A percentile compares a stretch with the other conserved stretches of the same genome.
Evolutionary conservation across 2,329 filamentous ascomycete genomes (phyloP).

Genomic region (Fonsecaea multimorphosa): DNA sequence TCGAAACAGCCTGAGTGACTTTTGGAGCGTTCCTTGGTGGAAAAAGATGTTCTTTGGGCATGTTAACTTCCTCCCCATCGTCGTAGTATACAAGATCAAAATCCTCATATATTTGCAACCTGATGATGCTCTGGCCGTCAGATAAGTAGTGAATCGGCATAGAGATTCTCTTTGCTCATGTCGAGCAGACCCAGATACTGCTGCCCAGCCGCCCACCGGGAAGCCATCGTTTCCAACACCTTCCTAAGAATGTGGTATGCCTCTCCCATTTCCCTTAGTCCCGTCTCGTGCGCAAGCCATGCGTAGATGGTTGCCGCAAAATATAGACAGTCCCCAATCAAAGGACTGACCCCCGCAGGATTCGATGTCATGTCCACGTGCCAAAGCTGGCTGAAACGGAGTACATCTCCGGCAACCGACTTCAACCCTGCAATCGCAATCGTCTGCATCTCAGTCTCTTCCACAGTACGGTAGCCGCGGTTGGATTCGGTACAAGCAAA

Average conservation of each 20-base stretch:
- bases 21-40: too few relatives aligned
- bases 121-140: background rate
- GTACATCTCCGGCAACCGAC: slow-evolving; percentile 32
- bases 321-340: slow-evolving; percentile 45
- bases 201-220: slow-evolving; percentile 38
- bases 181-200: slow-evolving; percentile 40
- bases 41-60: too few relatives aligned
- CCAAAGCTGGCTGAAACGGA: slow-evolving; percentile 33
- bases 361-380: slow-evolving; percentile 28
- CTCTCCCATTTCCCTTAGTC: slow-evolving; percentile 34
- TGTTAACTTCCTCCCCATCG: background rate
- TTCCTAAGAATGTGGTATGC: slow-evolving; percentile 33
- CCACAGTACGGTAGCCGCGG: slow-evolving; percentile 41
- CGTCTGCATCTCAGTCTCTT: slow-evolving; percentile 46
- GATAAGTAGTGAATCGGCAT: slow-evolving; percentile 25
- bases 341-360: slow-evolving; percentile 35
- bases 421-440: slow-evolving; percentile 41
- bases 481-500: slow-evolving; percentile 44
- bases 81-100: background rate
- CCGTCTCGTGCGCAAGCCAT: slow-evolving; percentile 45
- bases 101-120: background rate
- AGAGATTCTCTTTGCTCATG: slow-evolving; percentile 28
- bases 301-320: slow-evolving; percentile 45
- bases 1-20: too few relatives aligned
- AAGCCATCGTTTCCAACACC: slow-evolving; percentile 32